A percentile compares a stretch with the other conserved stretches of the same genome.
These are phyloP conservation scores for Parmales sp. DNA, from an alignment of 108 stramenopile species.

Conservation along the genomic window DNA sequence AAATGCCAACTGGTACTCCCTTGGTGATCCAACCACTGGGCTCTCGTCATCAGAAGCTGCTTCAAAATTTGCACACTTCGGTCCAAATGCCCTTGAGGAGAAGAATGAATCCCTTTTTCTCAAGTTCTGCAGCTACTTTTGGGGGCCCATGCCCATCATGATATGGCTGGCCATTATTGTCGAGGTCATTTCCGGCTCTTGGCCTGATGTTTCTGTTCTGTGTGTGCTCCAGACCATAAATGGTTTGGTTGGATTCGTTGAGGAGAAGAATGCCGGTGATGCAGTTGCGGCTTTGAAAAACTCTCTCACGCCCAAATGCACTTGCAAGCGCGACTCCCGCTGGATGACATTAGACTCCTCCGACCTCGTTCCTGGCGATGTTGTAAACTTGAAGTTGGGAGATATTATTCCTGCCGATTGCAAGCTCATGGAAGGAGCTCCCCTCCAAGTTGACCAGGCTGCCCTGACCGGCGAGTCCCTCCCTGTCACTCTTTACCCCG, in stretches of 20 bases:
- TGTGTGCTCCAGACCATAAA: constrained; percentile 45
- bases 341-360: constrained; percentile 34
- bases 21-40: too few relatives aligned
- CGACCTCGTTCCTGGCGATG: constrained; percentile 49
- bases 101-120: constrained; percentile 34
- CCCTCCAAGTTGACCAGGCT: constrained; percentile 58
- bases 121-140: constrained; percentile 45
- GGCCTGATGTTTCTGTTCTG: constrained; percentile 40
- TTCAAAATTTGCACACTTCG: constrained; percentile 25
- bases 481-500: constrained; percentile 53
- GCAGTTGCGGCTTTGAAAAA: constrained; percentile 61
- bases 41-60: constrained; percentile 29
- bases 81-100: constrained; percentile 51
- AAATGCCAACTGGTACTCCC: too few relatives aligned
- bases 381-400: constrained; percentile 16
- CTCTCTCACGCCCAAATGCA: constrained; percentile 49
- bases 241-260: constrained; percentile 44
- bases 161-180: constrained; percentile 57
- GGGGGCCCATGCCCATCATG: constrained; percentile 69
- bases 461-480: constrained; percentile 72
- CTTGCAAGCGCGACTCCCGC: constrained; percentile 48
- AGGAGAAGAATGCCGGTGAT: constrained; percentile 56
- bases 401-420: constrained; percentile 55
- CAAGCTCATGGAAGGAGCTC: not conserved
- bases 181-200: constrained; percentile 35